Evolutionary conservation across 108 stramenopile species (phyloP).

Genomic region (Nitzschia sp.): DNA sequence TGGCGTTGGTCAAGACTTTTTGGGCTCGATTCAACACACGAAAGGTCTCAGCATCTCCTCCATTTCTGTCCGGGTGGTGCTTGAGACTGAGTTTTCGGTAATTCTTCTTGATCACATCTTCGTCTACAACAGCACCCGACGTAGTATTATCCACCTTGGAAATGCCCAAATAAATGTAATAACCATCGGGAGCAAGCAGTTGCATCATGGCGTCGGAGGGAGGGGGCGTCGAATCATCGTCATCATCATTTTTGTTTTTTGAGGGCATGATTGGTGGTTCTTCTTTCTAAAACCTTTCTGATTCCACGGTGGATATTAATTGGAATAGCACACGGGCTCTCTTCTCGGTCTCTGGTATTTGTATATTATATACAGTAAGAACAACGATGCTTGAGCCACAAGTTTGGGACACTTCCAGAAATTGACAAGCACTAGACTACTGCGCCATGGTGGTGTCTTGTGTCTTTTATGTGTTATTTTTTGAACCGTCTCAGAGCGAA

Average conservation of each 20-base stretch:
- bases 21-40: slow-evolving; percentile 78
- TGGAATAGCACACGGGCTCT: no score
- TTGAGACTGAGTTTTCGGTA: slow-evolving; percentile 68
- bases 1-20: slow-evolving; percentile 62
- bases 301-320: no score
- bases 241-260: background rate
- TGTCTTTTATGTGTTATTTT: no score
- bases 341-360: no score
- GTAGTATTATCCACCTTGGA: slow-evolving; percentile 33
- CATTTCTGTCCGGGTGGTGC: slow-evolving; percentile 43
- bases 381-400: no score
- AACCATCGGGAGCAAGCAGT: slow-evolving; percentile 80
- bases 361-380: no score
- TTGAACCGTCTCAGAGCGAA: no score
- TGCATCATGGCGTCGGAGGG: slow-evolving; percentile 65
- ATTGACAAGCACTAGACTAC: no score
- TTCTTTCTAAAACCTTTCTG: no score
- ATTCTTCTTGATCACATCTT: slow-evolving; percentile 74
- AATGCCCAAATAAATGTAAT: slow-evolving; percentile 77
- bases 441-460: no score
- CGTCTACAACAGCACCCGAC: slow-evolving; percentile 32
- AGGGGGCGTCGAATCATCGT: background rate
- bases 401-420: no score
- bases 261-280: background rate
- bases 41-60: slow-evolving; percentile 82